phyloP scores from a whole-genome alignment of 257 asterid genomes.

The Ilex asprella region DNA sequence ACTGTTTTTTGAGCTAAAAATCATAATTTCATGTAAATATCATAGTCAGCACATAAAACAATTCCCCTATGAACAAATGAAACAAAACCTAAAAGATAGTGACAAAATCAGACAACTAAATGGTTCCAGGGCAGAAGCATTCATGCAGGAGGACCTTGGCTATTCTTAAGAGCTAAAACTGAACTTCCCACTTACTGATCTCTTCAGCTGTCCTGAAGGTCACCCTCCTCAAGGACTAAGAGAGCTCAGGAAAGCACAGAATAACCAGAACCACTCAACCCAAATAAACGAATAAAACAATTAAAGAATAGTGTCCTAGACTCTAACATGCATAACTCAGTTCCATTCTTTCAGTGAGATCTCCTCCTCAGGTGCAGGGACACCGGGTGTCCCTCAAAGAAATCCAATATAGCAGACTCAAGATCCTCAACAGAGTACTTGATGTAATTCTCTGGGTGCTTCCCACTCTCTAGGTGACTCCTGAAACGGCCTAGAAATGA shows the following conservation, averaged over 20 bases:
- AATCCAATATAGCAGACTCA: constrained; percentile 33
- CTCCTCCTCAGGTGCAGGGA: constrained; percentile 14
- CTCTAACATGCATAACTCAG: neutral
- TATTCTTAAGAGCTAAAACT: neutral
- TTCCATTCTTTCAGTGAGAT: neutral
- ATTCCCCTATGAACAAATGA: neutral
- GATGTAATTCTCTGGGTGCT: constrained; percentile 38
- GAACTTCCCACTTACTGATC: neutral
- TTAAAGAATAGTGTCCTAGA: neutral
- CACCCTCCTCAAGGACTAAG: neutral
- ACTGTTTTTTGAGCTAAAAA: too few relatives aligned
- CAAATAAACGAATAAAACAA: neutral
- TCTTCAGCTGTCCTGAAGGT: too few relatives aligned
- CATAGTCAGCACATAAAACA: neutral
- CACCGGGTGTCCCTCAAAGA: constrained; percentile 30
- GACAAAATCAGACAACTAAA: too few relatives aligned
- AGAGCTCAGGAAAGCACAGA: neutral
- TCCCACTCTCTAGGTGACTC: constrained; percentile 43
- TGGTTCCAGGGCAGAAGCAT: neutral
- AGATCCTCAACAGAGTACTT: constrained; percentile 45
- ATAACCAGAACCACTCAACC: neutral
- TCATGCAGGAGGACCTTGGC: neutral
- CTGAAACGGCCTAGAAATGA: constrained; percentile 43
- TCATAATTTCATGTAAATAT: too few relatives aligned
- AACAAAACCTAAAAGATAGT: too few relatives aligned